Conservation (phyloP, 345 rosid genomes). For the Citrus mangshanensis region DNA sequence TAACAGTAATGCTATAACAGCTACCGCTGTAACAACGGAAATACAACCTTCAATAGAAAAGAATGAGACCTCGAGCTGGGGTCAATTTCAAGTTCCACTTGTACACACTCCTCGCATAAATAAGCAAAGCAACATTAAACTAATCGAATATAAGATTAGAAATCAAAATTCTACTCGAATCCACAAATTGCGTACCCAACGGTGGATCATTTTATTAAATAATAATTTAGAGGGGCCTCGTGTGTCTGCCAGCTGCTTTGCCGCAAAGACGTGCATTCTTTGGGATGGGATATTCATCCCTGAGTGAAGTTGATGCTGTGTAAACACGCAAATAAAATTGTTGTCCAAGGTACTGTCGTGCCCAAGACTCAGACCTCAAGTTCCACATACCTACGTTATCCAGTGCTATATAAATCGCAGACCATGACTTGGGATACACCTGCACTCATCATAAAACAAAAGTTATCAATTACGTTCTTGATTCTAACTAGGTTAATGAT, state of each 20-base stretch:
- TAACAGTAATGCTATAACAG: background rate
- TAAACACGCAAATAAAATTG: slow-evolving; percentile 81
- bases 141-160: slow-evolving; percentile 14
- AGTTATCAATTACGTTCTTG: background rate
- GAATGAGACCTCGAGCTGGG: slow-evolving; percentile 67
- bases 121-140: background rate
- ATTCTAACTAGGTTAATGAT: background rate
- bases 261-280: slow-evolving; percentile 88
- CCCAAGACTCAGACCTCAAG: slow-evolving; percentile 90
- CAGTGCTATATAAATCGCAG: slow-evolving; percentile 76
- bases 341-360: slow-evolving; percentile 91
- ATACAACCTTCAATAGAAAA: slow-evolving; percentile 27
- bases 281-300: slow-evolving; percentile 90
- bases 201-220: slow-evolving; percentile 4
- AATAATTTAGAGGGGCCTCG: slow-evolving; percentile 55
- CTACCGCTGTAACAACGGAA: background rate
- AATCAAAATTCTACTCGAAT: slow-evolving; percentile 25
- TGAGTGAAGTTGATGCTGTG: slow-evolving; percentile 68
- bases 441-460: slow-evolving; percentile 20
- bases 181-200: slow-evolving; percentile 10
- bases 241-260: slow-evolving; percentile 63
- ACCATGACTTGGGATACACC: slow-evolving; percentile 94
- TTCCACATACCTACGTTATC: slow-evolving; percentile 99
- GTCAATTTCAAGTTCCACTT: slow-evolving; percentile 15
- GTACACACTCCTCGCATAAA: background rate